These are phyloP conservation scores for Lunularia cruciata DNA, from an alignment of 225 moss, liverwort and hornwort genomes.

Conservation along the genomic window DNA sequence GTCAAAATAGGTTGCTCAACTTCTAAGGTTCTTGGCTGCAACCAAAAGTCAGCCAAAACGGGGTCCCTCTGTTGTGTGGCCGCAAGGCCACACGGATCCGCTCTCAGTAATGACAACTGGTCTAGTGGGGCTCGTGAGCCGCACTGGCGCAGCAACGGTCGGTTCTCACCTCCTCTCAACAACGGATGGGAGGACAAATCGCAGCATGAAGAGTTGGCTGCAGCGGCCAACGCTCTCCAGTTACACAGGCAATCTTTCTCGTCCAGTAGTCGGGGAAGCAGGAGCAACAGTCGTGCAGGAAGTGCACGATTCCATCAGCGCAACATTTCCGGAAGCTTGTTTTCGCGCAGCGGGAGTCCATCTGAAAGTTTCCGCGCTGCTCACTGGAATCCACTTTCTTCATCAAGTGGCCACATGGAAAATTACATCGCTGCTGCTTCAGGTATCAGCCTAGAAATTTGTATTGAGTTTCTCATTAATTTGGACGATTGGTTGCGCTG, in stretches of 20 bases:
- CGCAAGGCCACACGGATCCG: slow-evolving; percentile 82
- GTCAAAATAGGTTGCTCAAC: slow-evolving; percentile 27
- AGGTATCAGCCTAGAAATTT: slow-evolving; percentile 46
- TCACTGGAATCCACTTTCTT: slow-evolving; percentile 68
- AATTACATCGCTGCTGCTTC: slow-evolving; percentile 62
- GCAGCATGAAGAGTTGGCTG: slow-evolving; percentile 59
- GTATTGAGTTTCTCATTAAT: too few species aligned
- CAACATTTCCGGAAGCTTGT: slow-evolving; percentile 59
- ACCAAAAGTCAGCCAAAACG: slow-evolving; percentile 43
- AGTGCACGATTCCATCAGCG: slow-evolving; percentile 68
- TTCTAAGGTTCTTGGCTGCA: slow-evolving; percentile 24
- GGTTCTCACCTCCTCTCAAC: slow-evolving; percentile 54
- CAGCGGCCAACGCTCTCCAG: slow-evolving; percentile 56
- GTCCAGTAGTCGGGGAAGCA: slow-evolving; percentile 71
- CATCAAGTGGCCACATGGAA: slow-evolving; percentile 60
- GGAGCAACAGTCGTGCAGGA: slow-evolving; percentile 68
- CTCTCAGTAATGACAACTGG: slow-evolving; percentile 61
- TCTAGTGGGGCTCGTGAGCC: slow-evolving; percentile 57
- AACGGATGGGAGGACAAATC: slow-evolving; percentile 54
- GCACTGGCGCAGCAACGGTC: slow-evolving; percentile 58
- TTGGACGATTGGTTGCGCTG: too few species aligned
- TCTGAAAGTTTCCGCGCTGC: slow-evolving; percentile 68
- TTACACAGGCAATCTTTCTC: slow-evolving; percentile 62
- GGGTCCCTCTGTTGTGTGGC: slow-evolving; percentile 95
- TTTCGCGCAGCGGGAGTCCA: slow-evolving; percentile 53